A percentile compares a stretch with the other conserved stretches of the same genome.
phyloP scores from a whole-genome alignment of 345 rosid genomes.

The Camelina sativa region DNA sequence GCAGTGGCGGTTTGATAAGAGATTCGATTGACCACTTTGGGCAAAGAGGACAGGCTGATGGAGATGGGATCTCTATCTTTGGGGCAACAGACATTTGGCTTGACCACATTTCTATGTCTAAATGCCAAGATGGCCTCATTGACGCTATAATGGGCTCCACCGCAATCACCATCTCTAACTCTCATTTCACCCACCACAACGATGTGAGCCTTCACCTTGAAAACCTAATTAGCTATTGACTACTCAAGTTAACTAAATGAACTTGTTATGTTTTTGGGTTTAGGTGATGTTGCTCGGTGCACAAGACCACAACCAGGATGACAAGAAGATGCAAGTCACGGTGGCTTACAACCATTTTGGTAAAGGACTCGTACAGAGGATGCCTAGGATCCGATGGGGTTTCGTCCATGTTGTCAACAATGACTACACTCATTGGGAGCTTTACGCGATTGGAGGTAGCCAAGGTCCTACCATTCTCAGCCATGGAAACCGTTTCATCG shows the following conservation, averaged over 20 bases:
- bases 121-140: constrained; percentile 71
- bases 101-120: constrained; percentile 79
- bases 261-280: neutral
- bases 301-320: constrained; percentile 48
- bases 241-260: neutral
- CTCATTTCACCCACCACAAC: constrained; percentile 75
- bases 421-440: constrained; percentile 78
- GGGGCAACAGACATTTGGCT: constrained; percentile 75
- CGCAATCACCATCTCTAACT: constrained; percentile 80
- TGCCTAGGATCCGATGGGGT: constrained; percentile 79
- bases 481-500: constrained; percentile 79
- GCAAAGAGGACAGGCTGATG: constrained; percentile 62
- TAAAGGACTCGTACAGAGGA: constrained; percentile 71
- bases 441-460: constrained; percentile 83
- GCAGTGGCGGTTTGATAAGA: constrained; percentile 64
- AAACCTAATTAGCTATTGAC: neutral
- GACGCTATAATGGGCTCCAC: constrained; percentile 76
- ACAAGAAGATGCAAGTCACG: constrained; percentile 65
- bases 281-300: constrained; percentile 77
- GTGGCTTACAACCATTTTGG: constrained; percentile 83
- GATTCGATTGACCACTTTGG: constrained; percentile 61
- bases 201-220: constrained; percentile 48
- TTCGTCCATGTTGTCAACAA: constrained; percentile 80
- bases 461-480: constrained; percentile 66
- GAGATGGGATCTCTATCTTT: constrained; percentile 78